Evolutionary conservation across 1,284 basidiomycete species (phyloP), one percentile per base, ranked within the genome.

Genomic region (Pseudozyma flocculosa): DNA sequence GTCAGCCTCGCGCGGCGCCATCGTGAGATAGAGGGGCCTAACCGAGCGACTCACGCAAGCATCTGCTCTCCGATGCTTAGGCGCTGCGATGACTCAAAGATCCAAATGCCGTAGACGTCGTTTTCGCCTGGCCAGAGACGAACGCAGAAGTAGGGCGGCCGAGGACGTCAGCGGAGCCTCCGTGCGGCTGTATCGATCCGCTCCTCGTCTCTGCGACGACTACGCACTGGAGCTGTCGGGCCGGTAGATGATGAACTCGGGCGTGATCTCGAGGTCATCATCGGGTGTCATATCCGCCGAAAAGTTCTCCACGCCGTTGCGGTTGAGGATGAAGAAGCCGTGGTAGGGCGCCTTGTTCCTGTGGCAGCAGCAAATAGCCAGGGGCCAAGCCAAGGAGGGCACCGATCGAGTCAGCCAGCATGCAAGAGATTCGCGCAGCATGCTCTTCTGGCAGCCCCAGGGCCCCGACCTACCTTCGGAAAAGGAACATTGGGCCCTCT

Each of bases 401-500:
- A n/a, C 5, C 9, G 36, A 11, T 8, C 10, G 36, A 38, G 36
- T n/a, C n/a, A n/a, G n/a, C n/a, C n/a, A n/a, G n/a, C n/a, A n/a
- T n/a, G n/a, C n/a, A n/a, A n/a, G n/a, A n/a, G n/a, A n/a, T n/a
- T n/a, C n/a, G n/a, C n/a, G n/a, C n/a, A n/a, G n/a, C n/a, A n/a
- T n/a, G n/a, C n/a, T n/a, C n/a, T n/a, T n/a, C n/a, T n/a, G n/a
- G n/a, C n/a, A n/a, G n/a, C n/a, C n/a, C n/a, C n/a, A n/a, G n/a
- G n/a, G n/a, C n/a, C n/a, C n/a, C n/a, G n/a, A n/a, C n/a, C n/a
- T 71, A 89, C 87, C 89, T 83, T 75, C 90, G 87, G 73, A 88
- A 91, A 54, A 93, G 81, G 79, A 93, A 92, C 84, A 92, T 88
- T 71, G 86, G 88, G 2, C 90, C 90, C 77, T 92, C 90, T 68